phyloP scores from a whole-genome alignment of 345 rosid genomes.

The Fremontodendron californicum region DNA sequence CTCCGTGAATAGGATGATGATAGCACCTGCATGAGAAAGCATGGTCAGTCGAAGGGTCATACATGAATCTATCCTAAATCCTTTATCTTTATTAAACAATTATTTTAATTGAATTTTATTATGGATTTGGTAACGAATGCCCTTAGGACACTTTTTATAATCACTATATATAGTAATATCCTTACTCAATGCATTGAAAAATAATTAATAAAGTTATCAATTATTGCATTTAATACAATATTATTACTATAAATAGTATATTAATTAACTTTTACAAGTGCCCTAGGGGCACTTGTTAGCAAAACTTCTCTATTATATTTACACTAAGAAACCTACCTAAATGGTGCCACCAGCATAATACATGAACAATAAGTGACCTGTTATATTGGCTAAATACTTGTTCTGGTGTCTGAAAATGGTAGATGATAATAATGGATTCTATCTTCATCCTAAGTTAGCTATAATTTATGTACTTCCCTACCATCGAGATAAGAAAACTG shows the following conservation, averaged over 20 bases:
- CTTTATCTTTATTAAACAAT: not conserved
- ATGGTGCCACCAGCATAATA: not conserved
- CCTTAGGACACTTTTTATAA: too few relatives aligned
- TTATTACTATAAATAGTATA: too few relatives aligned
- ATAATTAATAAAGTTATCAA: too few relatives aligned
- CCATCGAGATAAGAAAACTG: not conserved
- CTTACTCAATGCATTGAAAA: too few relatives aligned
- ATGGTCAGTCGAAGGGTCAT: not conserved
- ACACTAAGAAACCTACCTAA: not conserved
- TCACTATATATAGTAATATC: too few relatives aligned
- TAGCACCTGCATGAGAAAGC: constrained; percentile 50
- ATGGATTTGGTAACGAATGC: too few relatives aligned
- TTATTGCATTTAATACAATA: too few relatives aligned
- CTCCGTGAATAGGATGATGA: constrained; percentile 78
- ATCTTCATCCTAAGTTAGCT: not conserved
- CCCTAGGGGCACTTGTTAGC: too few relatives aligned
- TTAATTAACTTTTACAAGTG: too few relatives aligned
- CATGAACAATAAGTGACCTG: not conserved
- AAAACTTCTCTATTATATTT: too few relatives aligned
- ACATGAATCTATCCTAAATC: not conserved
- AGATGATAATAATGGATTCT: not conserved
- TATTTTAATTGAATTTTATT: not conserved
- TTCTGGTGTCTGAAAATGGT: not conserved
- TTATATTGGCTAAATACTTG: not conserved
- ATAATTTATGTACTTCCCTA: not conserved